Evolutionary conservation across 768 basidiomycete species (phyloP).

Genomic region (Imleria badia): DNA sequence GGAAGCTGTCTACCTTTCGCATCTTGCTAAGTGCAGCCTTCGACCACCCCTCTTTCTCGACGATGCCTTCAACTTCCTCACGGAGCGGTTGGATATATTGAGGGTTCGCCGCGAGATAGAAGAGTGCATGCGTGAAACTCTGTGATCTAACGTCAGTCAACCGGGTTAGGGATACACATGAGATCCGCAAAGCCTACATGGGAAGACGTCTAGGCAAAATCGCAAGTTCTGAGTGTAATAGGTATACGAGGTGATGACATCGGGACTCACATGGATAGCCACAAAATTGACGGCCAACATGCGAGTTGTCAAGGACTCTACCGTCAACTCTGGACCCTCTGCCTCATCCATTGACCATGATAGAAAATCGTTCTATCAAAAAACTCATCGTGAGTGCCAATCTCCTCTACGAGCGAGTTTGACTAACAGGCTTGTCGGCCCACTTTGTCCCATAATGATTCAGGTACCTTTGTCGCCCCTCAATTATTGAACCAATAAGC

Average conservation of each 20-base stretch:
- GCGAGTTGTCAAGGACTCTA: too few species aligned
- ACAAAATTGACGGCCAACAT: constrained; percentile 12
- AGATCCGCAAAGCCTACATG: not conserved
- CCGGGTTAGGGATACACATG: not conserved
- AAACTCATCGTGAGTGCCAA: not conserved
- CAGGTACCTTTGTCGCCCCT: too few species aligned
- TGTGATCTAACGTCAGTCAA: not conserved
- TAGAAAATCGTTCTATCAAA: too few species aligned
- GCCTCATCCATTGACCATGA: too few species aligned
- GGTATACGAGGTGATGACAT: not conserved
- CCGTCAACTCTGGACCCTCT: too few species aligned
- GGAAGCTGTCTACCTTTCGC: too few species aligned
- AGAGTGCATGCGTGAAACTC: not conserved
- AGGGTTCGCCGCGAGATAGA: too few species aligned
- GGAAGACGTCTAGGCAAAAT: not conserved
- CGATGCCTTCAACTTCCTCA: too few species aligned
- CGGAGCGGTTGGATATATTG: not conserved
- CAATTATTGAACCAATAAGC: not conserved
- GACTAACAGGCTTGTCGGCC: not conserved
- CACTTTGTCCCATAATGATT: not conserved
- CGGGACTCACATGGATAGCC: constrained; percentile 21
- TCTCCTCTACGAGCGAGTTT: not conserved
- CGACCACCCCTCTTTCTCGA: too few species aligned
- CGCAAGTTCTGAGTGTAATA: not conserved
- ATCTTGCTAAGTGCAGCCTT: too few species aligned